Evolutionary conservation across 2,329 filamentous ascomycete genomes (phyloP).

Genomic region (Aspergillus flavus): DNA sequence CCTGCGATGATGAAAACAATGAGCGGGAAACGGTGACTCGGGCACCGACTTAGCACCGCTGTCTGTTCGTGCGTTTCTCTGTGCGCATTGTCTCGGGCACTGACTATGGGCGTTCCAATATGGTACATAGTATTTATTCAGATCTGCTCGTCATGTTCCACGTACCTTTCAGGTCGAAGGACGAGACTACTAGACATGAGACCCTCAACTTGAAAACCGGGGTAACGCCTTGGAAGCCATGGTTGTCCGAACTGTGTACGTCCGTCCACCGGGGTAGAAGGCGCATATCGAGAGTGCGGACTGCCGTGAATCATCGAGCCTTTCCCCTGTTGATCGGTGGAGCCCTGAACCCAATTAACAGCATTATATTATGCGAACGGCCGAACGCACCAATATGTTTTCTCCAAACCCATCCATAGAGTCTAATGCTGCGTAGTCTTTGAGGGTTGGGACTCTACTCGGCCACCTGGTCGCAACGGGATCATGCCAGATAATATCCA

Average conservation of each 20-base stretch:
- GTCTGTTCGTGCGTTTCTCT: not conserved
- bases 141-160: not conserved
- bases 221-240: constrained; percentile 1
- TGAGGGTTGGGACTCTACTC: not conserved
- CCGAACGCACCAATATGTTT: not conserved
- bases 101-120: not conserved
- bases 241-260: not conserved
- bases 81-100: not conserved
- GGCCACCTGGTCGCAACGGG: not conserved
- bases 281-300: not conserved
- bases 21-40: not conserved
- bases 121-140: not conserved
- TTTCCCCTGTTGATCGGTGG: constrained; percentile 28
- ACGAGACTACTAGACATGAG: not conserved
- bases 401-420: not conserved
- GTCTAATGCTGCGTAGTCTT: not conserved
- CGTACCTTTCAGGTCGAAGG: not conserved
- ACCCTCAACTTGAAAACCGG: constrained; percentile 4
- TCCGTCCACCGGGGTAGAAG: not conserved
- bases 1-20: constrained; percentile 11
- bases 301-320: not conserved
- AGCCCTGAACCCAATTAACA: constrained; percentile 13
- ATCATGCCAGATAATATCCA: not conserved
- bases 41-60: not conserved
- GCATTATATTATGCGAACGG: not conserved